Evolutionary conservation across 2,329 filamentous ascomycete genomes (phyloP).

Genomic region (Diaporthe nobilis): DNA sequence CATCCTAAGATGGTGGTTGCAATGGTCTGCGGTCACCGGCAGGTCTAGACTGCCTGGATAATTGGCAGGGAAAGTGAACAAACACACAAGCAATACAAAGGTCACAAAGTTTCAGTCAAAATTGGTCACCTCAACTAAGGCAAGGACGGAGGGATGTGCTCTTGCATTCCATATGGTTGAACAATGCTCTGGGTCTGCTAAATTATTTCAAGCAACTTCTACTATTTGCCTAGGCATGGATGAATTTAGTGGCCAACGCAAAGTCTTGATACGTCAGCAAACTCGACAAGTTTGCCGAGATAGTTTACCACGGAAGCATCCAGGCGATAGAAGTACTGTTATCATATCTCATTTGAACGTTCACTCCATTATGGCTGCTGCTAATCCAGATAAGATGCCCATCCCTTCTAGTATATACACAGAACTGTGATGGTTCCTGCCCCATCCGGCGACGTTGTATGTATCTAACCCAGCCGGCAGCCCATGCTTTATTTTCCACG

Average conservation of each 20-base stretch:
- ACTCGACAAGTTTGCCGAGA: neutral
- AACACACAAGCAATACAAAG: neutral
- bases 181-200: neutral
- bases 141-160: neutral
- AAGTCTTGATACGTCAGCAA: too few species aligned
- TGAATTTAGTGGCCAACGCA: neutral
- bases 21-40: too few species aligned
- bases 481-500: slow-evolving; percentile 9
- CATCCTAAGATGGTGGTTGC: neutral
- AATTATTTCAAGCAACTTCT: too few species aligned
- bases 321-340: neutral
- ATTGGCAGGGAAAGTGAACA: neutral
- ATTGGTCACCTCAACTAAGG: neutral
- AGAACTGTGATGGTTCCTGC: slow-evolving; percentile 18
- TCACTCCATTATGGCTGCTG: slow-evolving; percentile 9
- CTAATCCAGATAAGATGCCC: neutral
- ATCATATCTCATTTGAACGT: neutral
- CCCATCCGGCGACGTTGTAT: slow-evolving; percentile 3
- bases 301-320: neutral
- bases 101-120: neutral
- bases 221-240: neutral
- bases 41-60: neutral
- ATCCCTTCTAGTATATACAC: slow-evolving; percentile 9
- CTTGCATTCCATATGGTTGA: neutral
- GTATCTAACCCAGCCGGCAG: slow-evolving; percentile 17